Evolutionary conservation across 225 moss, liverwort and hornwort species (phyloP), one percentile per base, ranked within the genome.

Genomic region (Takakia lepidozioides): DNA sequence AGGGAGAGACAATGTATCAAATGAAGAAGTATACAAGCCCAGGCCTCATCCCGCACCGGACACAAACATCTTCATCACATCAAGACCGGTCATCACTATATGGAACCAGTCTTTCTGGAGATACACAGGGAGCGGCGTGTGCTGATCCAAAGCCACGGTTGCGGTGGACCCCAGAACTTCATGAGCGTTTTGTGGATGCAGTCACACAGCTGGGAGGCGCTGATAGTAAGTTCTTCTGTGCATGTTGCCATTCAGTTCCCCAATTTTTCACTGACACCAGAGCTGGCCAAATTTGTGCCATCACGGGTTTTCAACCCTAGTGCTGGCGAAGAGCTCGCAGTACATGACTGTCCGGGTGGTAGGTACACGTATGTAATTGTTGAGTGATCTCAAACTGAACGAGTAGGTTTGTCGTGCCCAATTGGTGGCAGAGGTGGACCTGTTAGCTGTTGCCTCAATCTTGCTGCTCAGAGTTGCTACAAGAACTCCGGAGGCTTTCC

Each of bases 21-120:
- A 75, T 75, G 75, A 75, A 75, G 70, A 75, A 75, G 43, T 75
- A 75, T 62, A 49, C 75, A 2, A 75, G 54, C 56, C 61, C 75
- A 2, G 59, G 64, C 17, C 57, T 75, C 2, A 61, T 75, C 57
- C 75, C 75, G 53, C 75, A 75, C 64, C 69, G 75, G 55, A 65
- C 57, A 32, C 32, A 32, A 18, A 60, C 28, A 57, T 44, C 65
- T 30, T 57, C 65, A 1, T 61, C 70, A 16, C 65, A 66, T 38
- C 75, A 75, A 35, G 69, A 70, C 44, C 65, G 75, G 27, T 27
- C 19, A 46, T 20, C 32, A 16, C 60, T 75, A 61, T 75, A 75
- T 19, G 71, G 62, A 5, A 50, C 55, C 10, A 25, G 46, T 16
- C 65, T 75, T 21, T 42, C 66, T 5, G 76, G 71, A 32, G 32